Percentiles rank a stretch among this genome's conserved stretches.
Evolutionary conservation across 176 grass and related monocot genomes (phyloP).

Genomic region (Musa troglodytarum): DNA sequence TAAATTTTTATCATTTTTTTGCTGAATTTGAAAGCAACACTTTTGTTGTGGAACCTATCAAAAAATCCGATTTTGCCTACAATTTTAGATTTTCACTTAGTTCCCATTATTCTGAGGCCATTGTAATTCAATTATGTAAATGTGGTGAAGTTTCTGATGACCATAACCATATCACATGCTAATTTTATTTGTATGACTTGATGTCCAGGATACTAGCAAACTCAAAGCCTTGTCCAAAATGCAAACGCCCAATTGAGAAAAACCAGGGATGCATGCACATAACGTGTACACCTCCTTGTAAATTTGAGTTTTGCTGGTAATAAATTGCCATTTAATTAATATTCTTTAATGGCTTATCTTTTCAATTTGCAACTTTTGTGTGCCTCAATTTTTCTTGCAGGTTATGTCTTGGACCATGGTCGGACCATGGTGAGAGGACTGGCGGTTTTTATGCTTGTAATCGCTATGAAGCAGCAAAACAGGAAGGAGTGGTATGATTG

Average conservation of each 20-base stretch:
- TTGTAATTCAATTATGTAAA: too few species aligned
- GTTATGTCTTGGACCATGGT: slow-evolving; percentile 79
- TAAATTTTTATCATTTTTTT: neutral
- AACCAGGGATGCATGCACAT: slow-evolving; percentile 98
- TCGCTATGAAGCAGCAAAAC: slow-evolving; percentile 83
- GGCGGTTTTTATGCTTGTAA: slow-evolving; percentile 97
- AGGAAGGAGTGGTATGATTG: slow-evolving; percentile 68
- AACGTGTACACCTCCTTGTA: slow-evolving; percentile 90
- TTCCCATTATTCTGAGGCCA: too few species aligned
- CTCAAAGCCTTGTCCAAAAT: slow-evolving; percentile 94
- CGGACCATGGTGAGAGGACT: slow-evolving; percentile 84
- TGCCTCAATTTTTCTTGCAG: slow-evolving; percentile 29
- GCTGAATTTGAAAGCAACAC: too few species aligned
- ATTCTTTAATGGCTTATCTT: neutral
- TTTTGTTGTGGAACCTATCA: too few species aligned
- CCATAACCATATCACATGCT: neutral
- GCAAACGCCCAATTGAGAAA: slow-evolving; percentile 95
- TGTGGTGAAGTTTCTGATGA: neutral
- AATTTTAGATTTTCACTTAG: too few species aligned
- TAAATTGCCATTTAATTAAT: neutral
- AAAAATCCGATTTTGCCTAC: too few species aligned
- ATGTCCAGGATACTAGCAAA: slow-evolving; percentile 89
- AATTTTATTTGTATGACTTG: slow-evolving; percentile 20
- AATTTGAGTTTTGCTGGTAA: slow-evolving; percentile 98
- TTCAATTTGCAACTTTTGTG: neutral